These are phyloP conservation scores for Choanephora cucurbitarum DNA, from an alignment of 371 early-diverging fungal species.

Conservation along the genomic window DNA sequence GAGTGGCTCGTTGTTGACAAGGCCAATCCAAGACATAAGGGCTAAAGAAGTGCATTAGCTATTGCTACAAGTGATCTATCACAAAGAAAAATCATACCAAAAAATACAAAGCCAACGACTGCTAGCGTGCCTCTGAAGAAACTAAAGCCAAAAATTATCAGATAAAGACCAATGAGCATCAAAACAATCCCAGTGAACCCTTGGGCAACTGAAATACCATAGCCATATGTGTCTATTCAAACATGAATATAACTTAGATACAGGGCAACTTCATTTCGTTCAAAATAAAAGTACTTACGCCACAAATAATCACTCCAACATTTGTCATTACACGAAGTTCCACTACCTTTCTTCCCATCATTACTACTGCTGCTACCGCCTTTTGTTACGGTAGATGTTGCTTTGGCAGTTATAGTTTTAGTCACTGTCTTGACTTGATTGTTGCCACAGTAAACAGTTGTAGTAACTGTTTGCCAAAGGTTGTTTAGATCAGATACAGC, in stretches of 20 bases:
- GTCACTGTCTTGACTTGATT: slow-evolving; percentile 25
- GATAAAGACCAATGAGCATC: slow-evolving; percentile 32
- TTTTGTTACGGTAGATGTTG: slow-evolving; percentile 11
- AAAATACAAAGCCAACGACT: slow-evolving; percentile 41
- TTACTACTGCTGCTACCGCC: slow-evolving; percentile 6
- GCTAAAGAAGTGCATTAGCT: slow-evolving; percentile 12
- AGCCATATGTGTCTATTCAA: slow-evolving; percentile 35
- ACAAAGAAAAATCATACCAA: slow-evolving; percentile 23
- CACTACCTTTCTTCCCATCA: not conserved
- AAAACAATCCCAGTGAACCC: slow-evolving; percentile 38
- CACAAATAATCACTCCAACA: slow-evolving; percentile 36
- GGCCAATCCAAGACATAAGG: slow-evolving; percentile 43
- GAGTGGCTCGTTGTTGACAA: slow-evolving; percentile 41
- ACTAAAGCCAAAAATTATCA: slow-evolving; percentile 39
- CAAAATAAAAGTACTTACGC: too few relatives aligned
- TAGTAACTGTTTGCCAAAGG: slow-evolving; percentile 32
- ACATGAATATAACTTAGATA: not conserved
- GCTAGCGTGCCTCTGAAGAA: slow-evolving; percentile 34
- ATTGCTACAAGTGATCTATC: too few relatives aligned
- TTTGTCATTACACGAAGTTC: slow-evolving; percentile 21
- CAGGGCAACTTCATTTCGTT: too few relatives aligned
- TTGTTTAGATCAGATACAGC: slow-evolving; percentile 22
- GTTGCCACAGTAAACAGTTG: slow-evolving; percentile 33
- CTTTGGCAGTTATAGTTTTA: slow-evolving; percentile 25
- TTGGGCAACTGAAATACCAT: slow-evolving; percentile 33